Percentiles rank a stretch among this genome's conserved stretches.
phyloP scores from a whole-genome alignment of 2,329 filamentous ascomycete genomes.

The Colletotrichum brevisporum region DNA sequence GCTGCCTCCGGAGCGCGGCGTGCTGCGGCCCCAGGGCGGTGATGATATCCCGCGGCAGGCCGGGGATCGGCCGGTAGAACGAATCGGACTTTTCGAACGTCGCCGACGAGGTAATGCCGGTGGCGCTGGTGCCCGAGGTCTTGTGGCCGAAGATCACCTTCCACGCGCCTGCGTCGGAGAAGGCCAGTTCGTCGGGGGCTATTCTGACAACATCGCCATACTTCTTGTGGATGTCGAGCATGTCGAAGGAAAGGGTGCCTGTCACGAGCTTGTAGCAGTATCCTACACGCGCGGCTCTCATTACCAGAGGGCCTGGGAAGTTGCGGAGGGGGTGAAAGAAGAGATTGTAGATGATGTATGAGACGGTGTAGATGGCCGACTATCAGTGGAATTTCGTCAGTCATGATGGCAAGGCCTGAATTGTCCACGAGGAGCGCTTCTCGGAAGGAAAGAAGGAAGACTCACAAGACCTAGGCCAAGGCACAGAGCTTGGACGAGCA shows the following conservation, averaged over 20 bases:
- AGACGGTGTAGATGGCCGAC: slow-evolving; percentile 15
- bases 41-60: slow-evolving; percentile 41
- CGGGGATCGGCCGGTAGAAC: slow-evolving; percentile 27
- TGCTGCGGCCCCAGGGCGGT: slow-evolving; percentile 23
- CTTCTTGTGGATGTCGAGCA: slow-evolving; percentile 46
- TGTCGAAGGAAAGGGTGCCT: slow-evolving; percentile 25
- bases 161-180: slow-evolving; percentile 53
- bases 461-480: slow-evolving; percentile 14
- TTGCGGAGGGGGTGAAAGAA: slow-evolving; percentile 51
- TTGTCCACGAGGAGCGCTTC: not conserved
- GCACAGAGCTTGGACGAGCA: slow-evolving; percentile 5
- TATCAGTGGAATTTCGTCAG: not conserved
- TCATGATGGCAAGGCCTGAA: too few relatives aligned
- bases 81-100: slow-evolving; percentile 31
- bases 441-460: not conserved
- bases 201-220: slow-evolving; percentile 63
- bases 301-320: slow-evolving; percentile 48
- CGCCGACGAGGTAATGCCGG: not conserved
- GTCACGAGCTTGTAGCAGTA: slow-evolving; percentile 9
- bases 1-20: slow-evolving; percentile 30
- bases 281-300: slow-evolving; percentile 24
- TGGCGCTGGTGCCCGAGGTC: not conserved
- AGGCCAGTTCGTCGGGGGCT: slow-evolving; percentile 62
- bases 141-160: slow-evolving; percentile 57
- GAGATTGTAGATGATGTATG: slow-evolving; percentile 48